These are phyloP conservation scores for Trichoderma cornu-damae DNA, from an alignment of 2,329 filamentous ascomycete genomes.

Conservation along the genomic window DNA sequence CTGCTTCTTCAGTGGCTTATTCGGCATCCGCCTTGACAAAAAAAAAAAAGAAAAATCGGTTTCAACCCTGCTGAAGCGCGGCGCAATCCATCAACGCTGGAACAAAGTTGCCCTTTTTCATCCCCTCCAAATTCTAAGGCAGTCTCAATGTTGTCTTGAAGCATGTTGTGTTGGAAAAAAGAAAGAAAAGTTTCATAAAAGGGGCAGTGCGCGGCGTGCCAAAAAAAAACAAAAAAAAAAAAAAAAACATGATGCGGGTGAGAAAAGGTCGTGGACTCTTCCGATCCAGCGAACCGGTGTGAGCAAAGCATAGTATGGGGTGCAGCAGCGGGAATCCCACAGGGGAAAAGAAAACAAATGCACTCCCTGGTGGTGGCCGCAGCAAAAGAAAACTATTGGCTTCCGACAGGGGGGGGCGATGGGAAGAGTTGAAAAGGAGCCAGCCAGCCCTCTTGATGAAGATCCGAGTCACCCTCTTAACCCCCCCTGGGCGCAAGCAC, in stretches of 20 bases:
- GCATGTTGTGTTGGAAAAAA: background rate
- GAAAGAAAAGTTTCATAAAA: background rate
- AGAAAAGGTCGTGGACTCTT: background rate
- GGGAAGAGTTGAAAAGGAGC: background rate
- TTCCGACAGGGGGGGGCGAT: conserved; percentile 2
- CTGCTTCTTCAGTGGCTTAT: background rate
- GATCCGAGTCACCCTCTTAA: too few species aligned
- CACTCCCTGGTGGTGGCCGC: background rate
- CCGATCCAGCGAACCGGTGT: background rate
- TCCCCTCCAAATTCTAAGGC: background rate
- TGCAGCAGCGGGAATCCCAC: background rate
- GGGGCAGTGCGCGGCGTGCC: background rate
- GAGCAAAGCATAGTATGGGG: background rate
- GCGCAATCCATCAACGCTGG: background rate
- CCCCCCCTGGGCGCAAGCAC: background rate
- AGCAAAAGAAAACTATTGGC: conserved; percentile 7
- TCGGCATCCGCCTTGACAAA: background rate
- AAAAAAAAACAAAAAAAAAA: too few species aligned
- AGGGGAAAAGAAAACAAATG: background rate
- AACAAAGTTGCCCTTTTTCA: background rate
- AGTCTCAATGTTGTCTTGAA: conserved; percentile 2
- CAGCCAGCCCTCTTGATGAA: too few species aligned
- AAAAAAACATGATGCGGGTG: conserved; percentile 1
- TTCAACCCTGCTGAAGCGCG: conserved; percentile 5
- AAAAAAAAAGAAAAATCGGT: too few species aligned